Percentiles rank a stretch among this genome's conserved stretches.
These are phyloP conservation scores for Candida vaughaniae DNA, from an alignment of 805 yeast species.

Conservation along the genomic window DNA sequence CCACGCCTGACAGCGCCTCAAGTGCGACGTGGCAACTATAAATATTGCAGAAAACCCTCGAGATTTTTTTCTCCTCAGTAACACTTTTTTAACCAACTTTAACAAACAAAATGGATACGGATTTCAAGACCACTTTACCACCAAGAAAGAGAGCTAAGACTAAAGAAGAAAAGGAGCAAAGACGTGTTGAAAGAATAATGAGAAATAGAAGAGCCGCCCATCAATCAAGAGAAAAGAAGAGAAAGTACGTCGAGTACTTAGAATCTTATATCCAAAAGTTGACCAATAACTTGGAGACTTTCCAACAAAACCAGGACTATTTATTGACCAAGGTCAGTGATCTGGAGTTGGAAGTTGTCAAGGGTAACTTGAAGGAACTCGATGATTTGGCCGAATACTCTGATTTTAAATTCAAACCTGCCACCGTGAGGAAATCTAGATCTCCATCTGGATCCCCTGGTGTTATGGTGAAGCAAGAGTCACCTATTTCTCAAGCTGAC, in stretches of 20 bases:
- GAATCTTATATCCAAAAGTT: slow-evolving; percentile 56
- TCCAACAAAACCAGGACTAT: slow-evolving; percentile 21
- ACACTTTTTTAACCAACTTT: slow-evolving; percentile 1
- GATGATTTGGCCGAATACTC: slow-evolving; percentile 9
- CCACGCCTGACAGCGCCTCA: no score
- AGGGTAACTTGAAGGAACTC: slow-evolving; percentile 4
- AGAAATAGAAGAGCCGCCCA: slow-evolving; percentile 97
- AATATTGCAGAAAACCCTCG: no score
- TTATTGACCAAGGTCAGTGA: slow-evolving; percentile 6
- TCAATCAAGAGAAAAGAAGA: slow-evolving; percentile 94
- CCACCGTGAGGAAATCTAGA: neutral
- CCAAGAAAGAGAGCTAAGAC: slow-evolving; percentile 97
- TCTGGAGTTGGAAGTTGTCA: neutral
- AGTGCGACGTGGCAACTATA: slow-evolving; percentile 3
- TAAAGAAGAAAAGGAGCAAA: slow-evolving; percentile 94
- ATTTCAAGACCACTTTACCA: slow-evolving; percentile 58
- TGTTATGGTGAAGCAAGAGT: neutral
- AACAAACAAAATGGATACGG: slow-evolving; percentile 1
- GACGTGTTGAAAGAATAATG: slow-evolving; percentile 87
- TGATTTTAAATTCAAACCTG: slow-evolving; percentile 5
- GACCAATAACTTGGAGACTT: slow-evolving; percentile 32
- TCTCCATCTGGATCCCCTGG: neutral
- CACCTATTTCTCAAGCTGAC: neutral
- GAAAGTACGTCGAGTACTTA: slow-evolving; percentile 83
- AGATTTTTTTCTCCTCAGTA: slow-evolving; percentile 3